Conservation (phyloP, 2,329 filamentous ascomycete species). For the Dothidotthia symphoricarpi region DNA sequence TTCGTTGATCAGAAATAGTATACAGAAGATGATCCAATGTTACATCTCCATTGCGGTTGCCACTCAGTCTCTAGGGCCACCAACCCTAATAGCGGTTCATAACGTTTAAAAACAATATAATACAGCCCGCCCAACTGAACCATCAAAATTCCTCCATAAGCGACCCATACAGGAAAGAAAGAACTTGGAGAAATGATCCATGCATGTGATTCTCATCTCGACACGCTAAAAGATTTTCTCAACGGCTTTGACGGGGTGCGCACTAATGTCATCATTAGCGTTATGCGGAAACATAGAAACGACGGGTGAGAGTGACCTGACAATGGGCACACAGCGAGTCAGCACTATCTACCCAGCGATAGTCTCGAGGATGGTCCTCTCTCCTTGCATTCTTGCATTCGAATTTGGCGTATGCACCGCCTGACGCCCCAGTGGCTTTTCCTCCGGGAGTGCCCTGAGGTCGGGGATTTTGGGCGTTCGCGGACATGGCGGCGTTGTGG, state of each 20-base stretch:
- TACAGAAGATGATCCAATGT: no score
- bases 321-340: conserved; percentile 23
- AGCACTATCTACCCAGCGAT: conserved; percentile 19
- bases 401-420: conserved; percentile 22
- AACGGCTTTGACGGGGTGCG: conserved; percentile 19
- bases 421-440: conserved; percentile 27
- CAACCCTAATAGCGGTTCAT: no score
- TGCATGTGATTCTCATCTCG: no score
- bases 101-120: background rate
- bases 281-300: conserved; percentile 9
- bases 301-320: conserved; percentile 19
- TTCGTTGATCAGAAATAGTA: no score
- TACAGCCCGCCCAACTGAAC: background rate
- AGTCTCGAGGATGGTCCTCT: conserved; percentile 21
- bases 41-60: no score
- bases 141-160: background rate
- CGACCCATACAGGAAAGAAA: background rate
- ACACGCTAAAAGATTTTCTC: background rate
- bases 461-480: no score
- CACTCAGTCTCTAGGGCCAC: no score
- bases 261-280: conserved; percentile 23
- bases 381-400: conserved; percentile 20
- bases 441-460: no score
- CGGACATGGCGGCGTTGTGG: no score
- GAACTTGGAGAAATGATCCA: no score